Base-by-base conservation (phyloP, 768 basidiomycete species). In the Mycena haematopus region DNA sequence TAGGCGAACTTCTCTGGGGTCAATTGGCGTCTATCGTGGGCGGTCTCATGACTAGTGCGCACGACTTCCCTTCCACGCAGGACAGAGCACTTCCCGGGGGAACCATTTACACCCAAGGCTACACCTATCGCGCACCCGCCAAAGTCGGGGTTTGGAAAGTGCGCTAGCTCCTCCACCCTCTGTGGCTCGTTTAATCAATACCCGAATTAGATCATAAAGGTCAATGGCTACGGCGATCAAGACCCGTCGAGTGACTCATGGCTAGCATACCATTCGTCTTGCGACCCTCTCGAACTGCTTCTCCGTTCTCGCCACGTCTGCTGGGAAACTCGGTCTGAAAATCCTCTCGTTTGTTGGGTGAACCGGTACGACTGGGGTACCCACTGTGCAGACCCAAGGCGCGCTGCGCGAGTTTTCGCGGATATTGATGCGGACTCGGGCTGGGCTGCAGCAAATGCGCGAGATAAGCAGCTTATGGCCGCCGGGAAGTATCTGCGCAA, bases 1-100 rank as follows among this genome's bases (percentile, higher is more conserved):
- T 31, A 68, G 67, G 67, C 42, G 64, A 65, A 49, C 60, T 68
- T 4, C 36, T 68, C 7, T 68, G 67, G 67, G 67, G 67, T 1
- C 56, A 65, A 22, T 31, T 68, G 22, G 24, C 60, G 24, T 56
- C 56, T 8, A 8, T 68, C 19, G 10, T 65, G 1, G 11, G 42
- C 4, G 66, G 66, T 3, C 40, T 68, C 25, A 55, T 19, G 7
- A 62, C 36, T 25, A 3, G 27, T 0, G 42, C 27, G 3, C 60
- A 57, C 36, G 63, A 68, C 49, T 22, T 35, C 13, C 63, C 63
- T 4, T 46, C 65, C 5, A 29, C 51, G 0, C 40, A 65, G 22
- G 60, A 65, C 21, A 65, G 35, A 14, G 38, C 53, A 8, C 24
- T 54, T 19, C 7, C 27, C 1, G 45, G 63, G 3, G 62, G 58